phyloP scores from a whole-genome alignment of 1,284 basidiomycete species.

The Irpex rosettiformis region DNA sequence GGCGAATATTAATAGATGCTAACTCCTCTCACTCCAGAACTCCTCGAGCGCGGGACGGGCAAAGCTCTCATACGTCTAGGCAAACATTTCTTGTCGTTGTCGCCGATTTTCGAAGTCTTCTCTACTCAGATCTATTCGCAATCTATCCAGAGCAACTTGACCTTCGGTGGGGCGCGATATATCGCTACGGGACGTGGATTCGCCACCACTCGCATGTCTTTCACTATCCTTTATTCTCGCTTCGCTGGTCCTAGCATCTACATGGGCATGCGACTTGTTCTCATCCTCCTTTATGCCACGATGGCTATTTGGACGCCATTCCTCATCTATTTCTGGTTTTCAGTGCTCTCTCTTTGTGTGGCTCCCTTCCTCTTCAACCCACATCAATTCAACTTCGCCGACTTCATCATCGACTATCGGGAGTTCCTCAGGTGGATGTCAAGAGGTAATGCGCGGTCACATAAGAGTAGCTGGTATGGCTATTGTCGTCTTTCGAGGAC shows the following conservation, averaged over 20 bases:
- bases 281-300: conserved; percentile 86
- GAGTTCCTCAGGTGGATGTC: conserved; percentile 99
- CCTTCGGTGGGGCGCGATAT: conserved; percentile 94
- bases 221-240: conserved; percentile 93
- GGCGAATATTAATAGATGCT: not conserved
- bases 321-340: conserved; percentile 97
- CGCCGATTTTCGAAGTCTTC: conserved; percentile 96
- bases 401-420: conserved; percentile 97
- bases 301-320: conserved; percentile 91
- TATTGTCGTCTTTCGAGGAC: conserved; percentile 95
- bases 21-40: conserved; percentile 51
- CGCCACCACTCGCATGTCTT: conserved; percentile 91
- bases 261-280: conserved; percentile 90
- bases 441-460: conserved; percentile 90
- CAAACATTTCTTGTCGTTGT: conserved; percentile 93
- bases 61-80: conserved; percentile 90
- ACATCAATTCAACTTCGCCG: conserved; percentile 92
- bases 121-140: conserved; percentile 97
- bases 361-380: conserved; percentile 98
- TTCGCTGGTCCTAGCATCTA: conserved; percentile 99
- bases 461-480: conserved; percentile 97
- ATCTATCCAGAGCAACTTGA: conserved; percentile 91
- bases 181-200: conserved; percentile 97
- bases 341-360: conserved; percentile 86
- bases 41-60: conserved; percentile 91